phyloP scores from a whole-genome alignment of 75 land plant species.

The Pinus taeda region DNA sequence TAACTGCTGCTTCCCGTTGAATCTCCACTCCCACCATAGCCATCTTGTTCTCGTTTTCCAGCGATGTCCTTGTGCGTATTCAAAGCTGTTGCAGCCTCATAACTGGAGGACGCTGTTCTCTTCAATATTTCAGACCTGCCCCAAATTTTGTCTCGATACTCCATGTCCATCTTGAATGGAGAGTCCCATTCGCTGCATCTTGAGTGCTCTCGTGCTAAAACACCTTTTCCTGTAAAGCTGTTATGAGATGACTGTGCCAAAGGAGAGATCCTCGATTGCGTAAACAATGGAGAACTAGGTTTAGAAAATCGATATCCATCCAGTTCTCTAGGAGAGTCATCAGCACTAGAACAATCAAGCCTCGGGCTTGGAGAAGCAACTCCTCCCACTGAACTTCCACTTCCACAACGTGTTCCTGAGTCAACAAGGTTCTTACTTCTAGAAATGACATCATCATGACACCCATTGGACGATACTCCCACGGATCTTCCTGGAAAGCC shows the following conservation, averaged over 20 bases:
- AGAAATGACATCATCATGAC: slow-evolving; percentile 10
- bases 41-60: slow-evolving; percentile 22
- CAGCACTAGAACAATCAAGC: background rate
- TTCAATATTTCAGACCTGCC: slow-evolving; percentile 31
- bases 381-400: background rate
- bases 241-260: background rate
- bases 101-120: slow-evolving; percentile 14
- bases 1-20: slow-evolving; percentile 2
- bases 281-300: slow-evolving; percentile 8
- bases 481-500: slow-evolving; percentile 9
- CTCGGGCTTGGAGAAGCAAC: slow-evolving; percentile 2
- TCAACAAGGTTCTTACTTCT: slow-evolving; percentile 5
- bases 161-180: slow-evolving; percentile 2
- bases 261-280: slow-evolving; percentile 1
- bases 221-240: slow-evolving; percentile 8
- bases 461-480: slow-evolving; percentile 8
- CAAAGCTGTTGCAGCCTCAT: slow-evolving; percentile 9
- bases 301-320: slow-evolving; percentile 6
- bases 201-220: slow-evolving; percentile 9
- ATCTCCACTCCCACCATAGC: slow-evolving; percentile 18
- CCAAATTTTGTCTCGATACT: slow-evolving; percentile 20
- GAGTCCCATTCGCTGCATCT: slow-evolving; percentile 8
- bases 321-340: slow-evolving; percentile 6
- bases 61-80: slow-evolving; percentile 14
- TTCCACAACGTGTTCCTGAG: slow-evolving; percentile 1